Evolutionary conservation across 129 eudicot genomes (phyloP), one percentile per base, ranked within the genome.

Genomic region (Flaveria robusta): DNA sequence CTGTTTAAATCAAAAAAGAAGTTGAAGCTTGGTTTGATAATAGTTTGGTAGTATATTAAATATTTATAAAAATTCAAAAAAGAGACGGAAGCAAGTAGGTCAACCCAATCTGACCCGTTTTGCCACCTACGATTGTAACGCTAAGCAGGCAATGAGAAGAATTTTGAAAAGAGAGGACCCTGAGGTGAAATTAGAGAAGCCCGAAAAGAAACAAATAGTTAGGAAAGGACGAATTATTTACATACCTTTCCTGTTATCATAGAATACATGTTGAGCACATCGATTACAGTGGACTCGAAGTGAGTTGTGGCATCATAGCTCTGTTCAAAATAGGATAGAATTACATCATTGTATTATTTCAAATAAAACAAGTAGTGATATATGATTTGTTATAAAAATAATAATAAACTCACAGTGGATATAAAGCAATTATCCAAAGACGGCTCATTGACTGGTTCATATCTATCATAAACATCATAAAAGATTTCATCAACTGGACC

Each of bases 271-370:
- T 87, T 89, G 78, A 91, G 96, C 79, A 94, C 98, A 83, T 94
- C 98, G 46, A 46, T 88, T 1, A 91, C 97, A 69, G 98, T 94
- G 1, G 98, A 94, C 86, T 94, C 98, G 46, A 94, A 94, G 88
- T 94, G 98, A 72, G 98, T 93, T 51, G 98, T 93, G 50, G 96
- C 91, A 74, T 93, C 98, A 82, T 93, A 93, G 83, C 98, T 93
- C 98, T 89, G 93, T 77, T 70, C 37, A 68, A 69, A 72, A 66
- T 62, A 22, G 51, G 24, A 45, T 18, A 70, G 29, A 18, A 51
- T 81, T 66, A 79, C 37, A 71, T 58, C 72, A 49, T 45, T 47
- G 15, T 70, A 60, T 3, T 62, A 1, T 41, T 3, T 34, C 7
- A 34, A 34, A 34, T 8, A 68, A 59, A 41, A 47, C 20, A 19